These are phyloP conservation scores for Liquidambar formosana DNA, from an alignment of 164 flowering plant genomes.

Conservation along the genomic window DNA sequence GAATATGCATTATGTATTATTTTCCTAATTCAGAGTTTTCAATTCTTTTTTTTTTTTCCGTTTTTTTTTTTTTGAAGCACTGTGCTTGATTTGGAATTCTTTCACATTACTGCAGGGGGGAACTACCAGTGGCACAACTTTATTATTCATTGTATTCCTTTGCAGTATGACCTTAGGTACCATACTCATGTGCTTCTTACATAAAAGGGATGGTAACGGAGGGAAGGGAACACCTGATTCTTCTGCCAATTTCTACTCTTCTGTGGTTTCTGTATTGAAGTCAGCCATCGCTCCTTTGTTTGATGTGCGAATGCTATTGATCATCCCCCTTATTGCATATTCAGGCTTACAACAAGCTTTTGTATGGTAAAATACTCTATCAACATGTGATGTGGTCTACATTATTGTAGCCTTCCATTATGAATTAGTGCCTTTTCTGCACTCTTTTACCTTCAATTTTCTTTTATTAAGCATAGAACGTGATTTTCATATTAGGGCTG, in stretches of 20 bases:
- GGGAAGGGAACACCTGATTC: conserved; percentile 38
- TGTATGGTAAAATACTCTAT: conserved; percentile 64
- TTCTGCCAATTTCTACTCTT: conserved; percentile 36
- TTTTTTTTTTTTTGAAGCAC: no score
- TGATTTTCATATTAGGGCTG: conserved; percentile 58
- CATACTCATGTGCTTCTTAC: conserved; percentile 76
- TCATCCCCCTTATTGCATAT: conserved; percentile 85
- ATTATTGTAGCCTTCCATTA: neutral
- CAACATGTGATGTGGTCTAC: neutral
- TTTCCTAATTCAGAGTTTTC: neutral
- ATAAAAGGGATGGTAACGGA: conserved; percentile 43
- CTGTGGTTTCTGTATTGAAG: conserved; percentile 42
- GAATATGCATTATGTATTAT: neutral
- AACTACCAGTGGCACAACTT: conserved; percentile 64
- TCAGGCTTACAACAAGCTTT: conserved; percentile 98
- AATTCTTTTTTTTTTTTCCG: no score
- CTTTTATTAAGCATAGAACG: neutral
- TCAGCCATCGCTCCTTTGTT: conserved; percentile 53
- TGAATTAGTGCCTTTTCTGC: neutral
- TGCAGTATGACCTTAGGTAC: conserved; percentile 77
- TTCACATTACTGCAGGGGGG: conserved; percentile 60
- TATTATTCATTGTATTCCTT: conserved; percentile 75
- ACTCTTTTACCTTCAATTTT: neutral
- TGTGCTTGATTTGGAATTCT: neutral
- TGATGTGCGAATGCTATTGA: conserved; percentile 66